Evolutionary conservation across 345 rosid genomes (phyloP).

Genomic region (Trapa incisa): DNA sequence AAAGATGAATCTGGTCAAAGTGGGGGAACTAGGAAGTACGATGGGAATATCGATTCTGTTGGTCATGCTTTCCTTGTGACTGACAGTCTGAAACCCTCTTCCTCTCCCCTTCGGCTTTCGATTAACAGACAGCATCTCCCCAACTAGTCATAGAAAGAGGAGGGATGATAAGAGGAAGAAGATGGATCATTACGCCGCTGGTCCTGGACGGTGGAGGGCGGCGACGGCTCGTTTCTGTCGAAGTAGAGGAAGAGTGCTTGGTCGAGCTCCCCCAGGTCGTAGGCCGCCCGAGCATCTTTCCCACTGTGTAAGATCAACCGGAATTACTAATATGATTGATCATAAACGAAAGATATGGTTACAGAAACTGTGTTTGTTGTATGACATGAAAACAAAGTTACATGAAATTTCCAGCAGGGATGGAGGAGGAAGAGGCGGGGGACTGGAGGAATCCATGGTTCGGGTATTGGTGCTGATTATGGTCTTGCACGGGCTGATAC

Average conservation of each 20-base stretch:
- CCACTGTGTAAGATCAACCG: slow-evolving; percentile 13
- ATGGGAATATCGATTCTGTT: slow-evolving; percentile 22
- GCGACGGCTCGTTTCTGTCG: slow-evolving; percentile 65
- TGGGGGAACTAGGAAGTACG: slow-evolving; percentile 36
- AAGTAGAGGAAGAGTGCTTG: slow-evolving; percentile 89
- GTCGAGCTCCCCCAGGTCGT: slow-evolving; percentile 88
- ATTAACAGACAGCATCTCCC: not conserved
- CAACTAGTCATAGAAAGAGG: not conserved
- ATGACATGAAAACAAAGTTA: slow-evolving; percentile 16
- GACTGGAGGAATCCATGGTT: slow-evolving; percentile 22
- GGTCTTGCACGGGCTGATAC: slow-evolving; percentile 12
- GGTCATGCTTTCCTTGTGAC: slow-evolving; percentile 51
- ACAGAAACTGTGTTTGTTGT: too few relatives aligned
- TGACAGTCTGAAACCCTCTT: not conserved
- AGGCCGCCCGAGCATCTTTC: slow-evolving; percentile 30
- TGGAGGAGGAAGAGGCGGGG: slow-evolving; percentile 34
- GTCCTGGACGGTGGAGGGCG: slow-evolving; percentile 23
- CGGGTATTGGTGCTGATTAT: slow-evolving; percentile 18
- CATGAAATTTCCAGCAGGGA: slow-evolving; percentile 50
- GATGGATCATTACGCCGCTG: slow-evolving; percentile 50
- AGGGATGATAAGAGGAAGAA: slow-evolving; percentile 1
- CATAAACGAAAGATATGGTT: too few relatives aligned
- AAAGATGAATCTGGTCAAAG: slow-evolving; percentile 37
- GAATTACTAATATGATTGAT: too few relatives aligned
- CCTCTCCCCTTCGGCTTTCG: too few relatives aligned